These are phyloP conservation scores for Auriscalpium orientale DNA, from an alignment of 768 basidiomycete species.

Conservation along the genomic window DNA sequence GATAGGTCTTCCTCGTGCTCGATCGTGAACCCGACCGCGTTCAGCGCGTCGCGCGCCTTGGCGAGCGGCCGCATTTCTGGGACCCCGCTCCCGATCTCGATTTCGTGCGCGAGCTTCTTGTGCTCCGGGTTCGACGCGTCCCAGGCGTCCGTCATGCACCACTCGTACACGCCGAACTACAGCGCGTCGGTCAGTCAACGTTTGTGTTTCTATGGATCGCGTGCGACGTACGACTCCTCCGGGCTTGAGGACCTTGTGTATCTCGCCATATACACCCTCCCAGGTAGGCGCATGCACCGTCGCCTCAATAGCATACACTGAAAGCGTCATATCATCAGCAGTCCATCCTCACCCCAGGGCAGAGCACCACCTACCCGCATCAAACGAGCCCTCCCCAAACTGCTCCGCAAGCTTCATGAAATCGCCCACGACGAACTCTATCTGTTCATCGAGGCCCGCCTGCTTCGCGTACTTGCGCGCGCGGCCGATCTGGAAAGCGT, in stretches of 20 bases:
- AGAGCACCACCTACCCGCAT: slow-evolving; percentile 62
- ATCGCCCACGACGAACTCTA: slow-evolving; percentile 85
- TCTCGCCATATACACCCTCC: slow-evolving; percentile 93
- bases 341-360: not conserved
- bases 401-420: slow-evolving; percentile 92
- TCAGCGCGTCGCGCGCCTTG: slow-evolving; percentile 66
- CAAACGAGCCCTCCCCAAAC: slow-evolving; percentile 90
- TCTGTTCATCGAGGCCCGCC: slow-evolving; percentile 67
- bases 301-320: slow-evolving; percentile 96
- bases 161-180: slow-evolving; percentile 97
- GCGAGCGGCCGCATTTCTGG: slow-evolving; percentile 87
- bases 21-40: slow-evolving; percentile 78
- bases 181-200: slow-evolving; percentile 31
- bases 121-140: slow-evolving; percentile 82
- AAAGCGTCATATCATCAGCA: slow-evolving; percentile 2
- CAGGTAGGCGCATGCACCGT: slow-evolving; percentile 94
- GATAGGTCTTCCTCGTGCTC: slow-evolving; percentile 93
- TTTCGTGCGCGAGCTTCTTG: slow-evolving; percentile 83
- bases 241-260: slow-evolving; percentile 89
- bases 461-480: slow-evolving; percentile 75
- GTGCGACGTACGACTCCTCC: slow-evolving; percentile 74
- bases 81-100: slow-evolving; percentile 94
- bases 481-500: slow-evolving; percentile 88
- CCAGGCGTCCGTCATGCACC: slow-evolving; percentile 98
- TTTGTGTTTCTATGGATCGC: too few species aligned